Evolutionary conservation across 129 eudicot genomes (phyloP).

Genomic region (Saussurea involucrata): DNA sequence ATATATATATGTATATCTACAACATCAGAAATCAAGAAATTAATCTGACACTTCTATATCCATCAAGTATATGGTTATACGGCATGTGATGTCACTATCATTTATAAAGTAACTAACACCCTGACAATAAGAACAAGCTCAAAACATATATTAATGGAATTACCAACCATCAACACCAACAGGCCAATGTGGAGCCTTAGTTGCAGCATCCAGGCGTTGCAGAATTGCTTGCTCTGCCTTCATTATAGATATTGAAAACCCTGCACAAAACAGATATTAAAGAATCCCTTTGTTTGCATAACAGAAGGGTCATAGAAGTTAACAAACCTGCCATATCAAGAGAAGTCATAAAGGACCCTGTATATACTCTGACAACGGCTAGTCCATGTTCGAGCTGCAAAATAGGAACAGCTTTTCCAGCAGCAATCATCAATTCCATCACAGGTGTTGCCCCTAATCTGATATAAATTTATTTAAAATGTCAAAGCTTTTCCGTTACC

Average conservation of each 20-base stretch:
- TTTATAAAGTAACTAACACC: neutral
- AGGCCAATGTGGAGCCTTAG: slow-evolving; percentile 96
- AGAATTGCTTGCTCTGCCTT: slow-evolving; percentile 72
- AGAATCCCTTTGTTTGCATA: neutral
- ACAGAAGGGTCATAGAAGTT: neutral
- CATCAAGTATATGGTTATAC: neutral
- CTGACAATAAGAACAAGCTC: neutral
- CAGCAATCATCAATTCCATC: slow-evolving; percentile 94
- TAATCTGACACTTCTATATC: neutral
- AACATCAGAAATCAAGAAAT: neutral
- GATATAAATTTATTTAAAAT: slow-evolving; percentile 9
- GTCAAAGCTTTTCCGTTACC: neutral
- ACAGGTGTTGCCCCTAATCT: slow-evolving; percentile 90
- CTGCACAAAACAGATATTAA: slow-evolving; percentile 31
- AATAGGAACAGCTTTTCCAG: slow-evolving; percentile 87
- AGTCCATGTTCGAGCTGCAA: slow-evolving; percentile 95
- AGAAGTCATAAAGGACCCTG: slow-evolving; percentile 99
- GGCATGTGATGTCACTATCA: neutral
- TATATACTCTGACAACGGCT: slow-evolving; percentile 91
- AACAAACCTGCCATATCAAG: slow-evolving; percentile 92
- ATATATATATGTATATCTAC: neutral
- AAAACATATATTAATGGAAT: slow-evolving; percentile 1
- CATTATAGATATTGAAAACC: slow-evolving; percentile 87
- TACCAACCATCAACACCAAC: slow-evolving; percentile 84
- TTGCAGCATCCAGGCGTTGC: slow-evolving; percentile 79